Evolutionary conservation across 23 red algal genomes (phyloP).

Genomic region (Gracilaria gracilis): DNA sequence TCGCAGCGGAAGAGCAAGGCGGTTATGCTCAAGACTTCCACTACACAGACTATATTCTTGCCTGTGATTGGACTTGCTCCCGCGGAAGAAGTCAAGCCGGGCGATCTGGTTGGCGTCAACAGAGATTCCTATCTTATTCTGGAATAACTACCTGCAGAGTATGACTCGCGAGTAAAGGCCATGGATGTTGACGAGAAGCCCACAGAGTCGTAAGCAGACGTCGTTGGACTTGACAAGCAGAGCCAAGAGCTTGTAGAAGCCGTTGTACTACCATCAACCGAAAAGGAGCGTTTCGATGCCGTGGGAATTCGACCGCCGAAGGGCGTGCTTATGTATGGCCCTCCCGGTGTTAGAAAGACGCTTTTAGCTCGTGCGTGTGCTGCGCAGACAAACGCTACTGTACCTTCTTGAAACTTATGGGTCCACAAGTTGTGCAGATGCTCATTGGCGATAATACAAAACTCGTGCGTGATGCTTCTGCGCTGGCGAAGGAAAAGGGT

Average conservation of each 20-base stretch:
- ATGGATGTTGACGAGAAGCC: constrained; percentile 99
- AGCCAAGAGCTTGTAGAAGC: constrained; percentile 99
- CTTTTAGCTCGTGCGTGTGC: constrained; percentile 98
- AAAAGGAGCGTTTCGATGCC: constrained; percentile 93
- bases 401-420: constrained; percentile 97
- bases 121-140: constrained; percentile 99
- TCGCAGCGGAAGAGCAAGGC: constrained; percentile 82
- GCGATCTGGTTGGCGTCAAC: constrained; percentile 97
- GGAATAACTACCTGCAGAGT: constrained; percentile 94
- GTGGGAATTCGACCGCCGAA: constrained; percentile 99
- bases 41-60: constrained; percentile 95
- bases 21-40: constrained; percentile 95
- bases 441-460: constrained; percentile 98
- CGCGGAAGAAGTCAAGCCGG: constrained; percentile 89
- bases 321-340: constrained; percentile 99
- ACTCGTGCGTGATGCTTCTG: constrained; percentile 99
- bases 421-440: constrained; percentile 98
- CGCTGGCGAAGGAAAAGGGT: constrained; percentile 97
- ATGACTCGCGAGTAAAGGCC: constrained; percentile 97
- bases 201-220: constrained; percentile 95
- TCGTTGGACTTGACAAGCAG: constrained; percentile 99
- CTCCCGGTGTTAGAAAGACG: constrained; percentile 98
- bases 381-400: constrained; percentile 99
- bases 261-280: constrained; percentile 96
- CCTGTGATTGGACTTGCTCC: constrained; percentile 95